Conservation (phyloP, 495 filamentous ascomycete genomes). For the Amniculicola lignicola region DNA sequence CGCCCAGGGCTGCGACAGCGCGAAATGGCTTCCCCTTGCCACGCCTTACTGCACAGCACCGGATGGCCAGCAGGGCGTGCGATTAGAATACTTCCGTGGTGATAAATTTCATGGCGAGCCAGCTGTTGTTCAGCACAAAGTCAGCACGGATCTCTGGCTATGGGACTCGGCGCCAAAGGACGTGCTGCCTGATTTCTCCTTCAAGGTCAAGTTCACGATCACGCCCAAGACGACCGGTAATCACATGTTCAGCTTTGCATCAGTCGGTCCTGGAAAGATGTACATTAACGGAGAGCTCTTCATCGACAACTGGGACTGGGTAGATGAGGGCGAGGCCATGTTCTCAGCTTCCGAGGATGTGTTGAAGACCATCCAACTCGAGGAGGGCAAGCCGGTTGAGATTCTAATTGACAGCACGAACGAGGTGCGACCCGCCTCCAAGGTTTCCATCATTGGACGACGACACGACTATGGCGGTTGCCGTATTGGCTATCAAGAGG, state of each 20-base stretch:
- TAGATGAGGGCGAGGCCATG: conserved; percentile 58
- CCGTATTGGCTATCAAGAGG: conserved; percentile 69
- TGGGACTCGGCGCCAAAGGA: conserved; percentile 67
- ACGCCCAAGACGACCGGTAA: conserved; percentile 44
- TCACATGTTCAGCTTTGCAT: conserved; percentile 36
- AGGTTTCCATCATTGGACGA: conserved; percentile 55
- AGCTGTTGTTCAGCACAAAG: conserved; percentile 51
- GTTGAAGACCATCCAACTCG: conserved; percentile 51
- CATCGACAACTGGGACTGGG: conserved; percentile 73
- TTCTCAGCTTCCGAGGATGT: conserved; percentile 64
- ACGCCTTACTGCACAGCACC: conserved; percentile 56
- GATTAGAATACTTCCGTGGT: conserved; percentile 61
- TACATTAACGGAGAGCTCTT: conserved; percentile 47
- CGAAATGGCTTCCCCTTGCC: conserved; percentile 65
- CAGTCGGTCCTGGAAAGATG: conserved; percentile 34
- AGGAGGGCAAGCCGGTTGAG: conserved; percentile 59
- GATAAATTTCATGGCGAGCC: conserved; percentile 59
- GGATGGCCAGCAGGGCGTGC: conserved; percentile 56
- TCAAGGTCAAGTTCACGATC: conserved; percentile 52
- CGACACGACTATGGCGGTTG: conserved; percentile 67
- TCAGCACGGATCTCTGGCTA: conserved; percentile 62
- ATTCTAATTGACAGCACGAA: conserved; percentile 48
- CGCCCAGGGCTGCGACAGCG: conserved; percentile 58
- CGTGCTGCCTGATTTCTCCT: conserved; percentile 59
- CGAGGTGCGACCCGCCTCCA: conserved; percentile 63